Evolutionary conservation across 2,329 filamentous ascomycete genomes (phyloP).

Genomic region (Cryphonectria nitschkei): DNA sequence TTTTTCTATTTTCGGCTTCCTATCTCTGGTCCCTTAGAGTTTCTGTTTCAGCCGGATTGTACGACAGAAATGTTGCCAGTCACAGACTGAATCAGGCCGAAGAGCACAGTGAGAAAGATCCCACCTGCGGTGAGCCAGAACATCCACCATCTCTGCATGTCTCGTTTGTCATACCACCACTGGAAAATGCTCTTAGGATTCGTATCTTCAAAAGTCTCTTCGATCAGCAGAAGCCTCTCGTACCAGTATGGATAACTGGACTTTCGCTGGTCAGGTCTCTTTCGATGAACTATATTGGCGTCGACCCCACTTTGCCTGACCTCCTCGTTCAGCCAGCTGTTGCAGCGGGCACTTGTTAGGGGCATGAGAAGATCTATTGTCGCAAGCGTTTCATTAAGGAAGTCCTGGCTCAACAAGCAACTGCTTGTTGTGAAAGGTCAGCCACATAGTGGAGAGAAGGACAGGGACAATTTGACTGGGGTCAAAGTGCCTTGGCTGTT

Average conservation of each 20-base stretch:
- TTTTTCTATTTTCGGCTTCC: too few species aligned
- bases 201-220: neutral
- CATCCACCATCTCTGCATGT: constrained; percentile 1
- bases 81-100: constrained; percentile 2
- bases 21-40: neutral
- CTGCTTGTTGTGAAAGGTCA: neutral
- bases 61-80: neutral
- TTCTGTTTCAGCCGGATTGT: neutral
- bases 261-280: neutral
- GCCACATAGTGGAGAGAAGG: neutral
- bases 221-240: neutral
- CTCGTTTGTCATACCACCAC: constrained; percentile 5
- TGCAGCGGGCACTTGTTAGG: neutral
- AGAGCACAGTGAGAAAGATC: constrained; percentile 6
- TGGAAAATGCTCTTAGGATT: neutral
- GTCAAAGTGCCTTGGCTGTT: neutral
- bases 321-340: neutral
- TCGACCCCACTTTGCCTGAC: neutral
- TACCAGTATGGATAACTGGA: neutral
- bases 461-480: too few species aligned
- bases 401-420: neutral
- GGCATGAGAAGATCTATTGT: constrained; percentile 4
- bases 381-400: neutral
- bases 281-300: neutral
- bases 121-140: neutral